A percentile compares a stretch with the other conserved stretches of the same genome.
phyloP scores from a whole-genome alignment of 2,329 filamentous ascomycete genomes.

The Ambrosiella xylebori region DNA sequence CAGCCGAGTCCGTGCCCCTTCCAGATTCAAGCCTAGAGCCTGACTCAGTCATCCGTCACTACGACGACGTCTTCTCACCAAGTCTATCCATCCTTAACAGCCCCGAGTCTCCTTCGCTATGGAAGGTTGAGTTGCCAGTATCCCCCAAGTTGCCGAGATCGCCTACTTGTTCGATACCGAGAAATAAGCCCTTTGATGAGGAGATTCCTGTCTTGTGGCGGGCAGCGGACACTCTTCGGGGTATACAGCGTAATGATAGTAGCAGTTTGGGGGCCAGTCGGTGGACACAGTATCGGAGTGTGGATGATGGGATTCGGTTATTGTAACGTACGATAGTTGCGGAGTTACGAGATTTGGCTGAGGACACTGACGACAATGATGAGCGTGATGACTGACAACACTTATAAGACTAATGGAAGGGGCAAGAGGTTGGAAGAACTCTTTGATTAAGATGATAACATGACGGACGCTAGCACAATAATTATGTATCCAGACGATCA shows the following conservation, averaged over 20 bases:
- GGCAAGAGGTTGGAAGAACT: neutral
- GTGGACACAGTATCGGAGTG: neutral
- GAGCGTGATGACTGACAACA: no score
- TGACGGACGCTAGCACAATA: no score
- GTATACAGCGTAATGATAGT: neutral
- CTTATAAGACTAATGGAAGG: neutral
- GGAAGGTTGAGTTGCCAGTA: no score
- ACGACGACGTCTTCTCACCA: neutral
- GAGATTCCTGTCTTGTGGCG: neutral
- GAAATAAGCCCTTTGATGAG: neutral
- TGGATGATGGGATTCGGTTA: neutral
- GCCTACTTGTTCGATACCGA: neutral
- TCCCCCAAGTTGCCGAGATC: neutral
- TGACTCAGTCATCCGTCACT: neutral
- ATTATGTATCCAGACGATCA: no score
- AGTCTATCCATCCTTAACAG: neutral
- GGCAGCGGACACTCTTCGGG: neutral
- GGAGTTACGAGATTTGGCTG: neutral
- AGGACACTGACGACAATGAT: neutral
- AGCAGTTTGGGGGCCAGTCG: neutral
- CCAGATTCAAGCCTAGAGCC: neutral
- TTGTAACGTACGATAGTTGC: neutral
- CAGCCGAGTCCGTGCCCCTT: neutral
- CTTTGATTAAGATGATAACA: neutral
- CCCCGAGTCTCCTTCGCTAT: neutral